phyloP scores from a whole-genome alignment of 257 asterid species.

The Leonotis leonurus region DNA sequence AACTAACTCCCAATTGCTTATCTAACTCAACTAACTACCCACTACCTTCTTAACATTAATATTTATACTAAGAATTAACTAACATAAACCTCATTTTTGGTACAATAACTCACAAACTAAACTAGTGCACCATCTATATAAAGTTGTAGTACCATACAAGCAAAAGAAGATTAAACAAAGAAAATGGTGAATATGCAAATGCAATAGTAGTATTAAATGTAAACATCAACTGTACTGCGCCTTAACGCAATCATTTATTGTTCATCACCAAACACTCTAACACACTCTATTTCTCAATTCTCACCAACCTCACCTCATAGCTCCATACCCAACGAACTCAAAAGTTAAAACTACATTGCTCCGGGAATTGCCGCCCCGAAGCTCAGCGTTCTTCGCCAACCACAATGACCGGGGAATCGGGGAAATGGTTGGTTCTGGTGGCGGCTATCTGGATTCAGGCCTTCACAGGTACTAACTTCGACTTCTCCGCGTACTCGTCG shows the following conservation, averaged over 20 bases:
- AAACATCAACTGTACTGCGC: no score
- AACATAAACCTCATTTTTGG: no score
- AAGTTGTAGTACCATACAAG: no score
- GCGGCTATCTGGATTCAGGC: constrained; percentile 91
- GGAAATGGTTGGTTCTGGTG: constrained; percentile 71
- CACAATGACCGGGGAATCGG: constrained; percentile 40
- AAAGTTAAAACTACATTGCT: neutral
- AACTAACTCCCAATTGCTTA: neutral
- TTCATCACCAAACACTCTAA: no score
- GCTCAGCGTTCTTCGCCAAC: neutral
- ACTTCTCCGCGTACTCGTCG: constrained; percentile 85
- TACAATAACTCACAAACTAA: no score
- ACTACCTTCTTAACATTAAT: neutral
- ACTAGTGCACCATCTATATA: no score
- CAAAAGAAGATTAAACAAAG: no score
- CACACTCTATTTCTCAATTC: neutral
- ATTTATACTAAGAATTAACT: no score
- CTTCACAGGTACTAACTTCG: constrained; percentile 48
- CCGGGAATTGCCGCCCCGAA: neutral
- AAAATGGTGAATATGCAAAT: no score
- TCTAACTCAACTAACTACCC: neutral
- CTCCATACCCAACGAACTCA: neutral
- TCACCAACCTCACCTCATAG: neutral
- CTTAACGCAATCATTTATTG: no score
- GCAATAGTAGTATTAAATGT: no score